Evolutionary conservation across 164 flowering plant species (phyloP).

Genomic region (Piper betle): DNA sequence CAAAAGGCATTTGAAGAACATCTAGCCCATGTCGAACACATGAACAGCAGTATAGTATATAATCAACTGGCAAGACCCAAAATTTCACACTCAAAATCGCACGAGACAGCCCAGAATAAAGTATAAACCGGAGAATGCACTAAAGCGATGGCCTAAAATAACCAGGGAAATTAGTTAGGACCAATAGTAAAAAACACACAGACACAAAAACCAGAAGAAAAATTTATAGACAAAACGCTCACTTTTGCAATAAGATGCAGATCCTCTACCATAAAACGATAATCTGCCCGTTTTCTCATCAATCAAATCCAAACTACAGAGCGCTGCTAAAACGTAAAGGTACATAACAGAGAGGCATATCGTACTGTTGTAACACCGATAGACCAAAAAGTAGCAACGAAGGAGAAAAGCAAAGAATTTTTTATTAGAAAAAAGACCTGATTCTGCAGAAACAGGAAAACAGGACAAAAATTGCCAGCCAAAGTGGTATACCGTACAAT

Average conservation of each 20-base stretch:
- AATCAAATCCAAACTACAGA: not conserved
- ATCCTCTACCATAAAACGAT: conserved; percentile 36
- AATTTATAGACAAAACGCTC: conserved; percentile 4
- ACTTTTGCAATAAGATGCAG: conserved; percentile 9
- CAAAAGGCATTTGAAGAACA: too few species aligned
- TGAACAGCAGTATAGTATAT: too few species aligned
- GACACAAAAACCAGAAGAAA: conserved; percentile 9
- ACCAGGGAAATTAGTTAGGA: conserved; percentile 24
- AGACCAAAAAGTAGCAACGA: conserved; percentile 1
- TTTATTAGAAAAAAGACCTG: not conserved
- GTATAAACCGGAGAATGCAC: conserved; percentile 1
- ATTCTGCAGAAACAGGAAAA: conserved; percentile 13
- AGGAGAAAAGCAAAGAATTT: conserved; percentile 2
- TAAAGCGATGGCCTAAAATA: conserved; percentile 6
- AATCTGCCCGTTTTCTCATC: conserved; percentile 9
- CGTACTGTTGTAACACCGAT: not conserved
- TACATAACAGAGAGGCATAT: conserved; percentile 5
- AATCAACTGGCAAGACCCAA: too few species aligned
- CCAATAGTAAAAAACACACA: conserved; percentile 27
- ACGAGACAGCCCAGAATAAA: not conserved
- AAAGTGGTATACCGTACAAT: conserved; percentile 21
- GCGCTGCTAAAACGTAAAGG: not conserved
- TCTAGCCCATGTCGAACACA: too few species aligned
- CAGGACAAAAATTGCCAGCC: conserved; percentile 20
- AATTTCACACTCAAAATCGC: not conserved